phyloP scores from a whole-genome alignment of 1,284 basidiomycete species.

The Sanguinoderma infundibulare region DNA sequence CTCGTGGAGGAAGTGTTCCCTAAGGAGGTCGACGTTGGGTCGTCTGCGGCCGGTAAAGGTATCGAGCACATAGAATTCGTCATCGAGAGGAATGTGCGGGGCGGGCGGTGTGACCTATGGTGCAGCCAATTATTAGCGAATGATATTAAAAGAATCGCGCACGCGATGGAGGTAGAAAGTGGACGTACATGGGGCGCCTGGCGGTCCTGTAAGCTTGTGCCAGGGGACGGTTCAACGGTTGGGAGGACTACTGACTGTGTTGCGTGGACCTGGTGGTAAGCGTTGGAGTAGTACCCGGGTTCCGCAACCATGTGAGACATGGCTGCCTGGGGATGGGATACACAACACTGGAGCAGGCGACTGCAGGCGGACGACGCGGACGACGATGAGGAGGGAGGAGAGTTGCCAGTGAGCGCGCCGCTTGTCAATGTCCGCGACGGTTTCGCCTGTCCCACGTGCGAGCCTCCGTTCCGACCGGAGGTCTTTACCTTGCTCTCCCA shows the following conservation, averaged over 20 bases:
- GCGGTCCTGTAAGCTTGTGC: slow-evolving; percentile 26
- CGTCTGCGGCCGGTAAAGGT: slow-evolving; percentile 45
- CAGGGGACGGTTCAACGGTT: slow-evolving; percentile 19
- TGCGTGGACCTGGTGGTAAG: slow-evolving; percentile 12
- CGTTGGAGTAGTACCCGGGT: slow-evolving; percentile 20
- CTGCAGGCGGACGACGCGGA: not conserved
- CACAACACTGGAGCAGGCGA: not conserved
- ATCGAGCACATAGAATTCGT: slow-evolving; percentile 40
- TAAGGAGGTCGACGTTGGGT: slow-evolving; percentile 88
- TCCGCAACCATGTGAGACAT: slow-evolving; percentile 15
- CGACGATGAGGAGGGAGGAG: not conserved
- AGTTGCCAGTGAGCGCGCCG: not conserved
- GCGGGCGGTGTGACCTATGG: slow-evolving; percentile 38
- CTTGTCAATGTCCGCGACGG: not conserved
- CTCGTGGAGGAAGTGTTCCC: slow-evolving; percentile 93
- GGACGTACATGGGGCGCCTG: slow-evolving; percentile 26
- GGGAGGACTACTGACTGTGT: slow-evolving; percentile 26
- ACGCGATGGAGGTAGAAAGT: not conserved
- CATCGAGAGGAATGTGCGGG: slow-evolving; percentile 37
- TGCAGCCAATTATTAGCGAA: not conserved
- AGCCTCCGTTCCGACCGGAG: not conserved
- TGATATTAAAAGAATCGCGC: too few species aligned
- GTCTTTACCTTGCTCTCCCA: not conserved
- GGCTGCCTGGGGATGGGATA: too few species aligned
- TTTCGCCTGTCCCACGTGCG: not conserved